Evolutionary conservation across 306 rosid species (phyloP).

Genomic region (Castanea sativa): DNA sequence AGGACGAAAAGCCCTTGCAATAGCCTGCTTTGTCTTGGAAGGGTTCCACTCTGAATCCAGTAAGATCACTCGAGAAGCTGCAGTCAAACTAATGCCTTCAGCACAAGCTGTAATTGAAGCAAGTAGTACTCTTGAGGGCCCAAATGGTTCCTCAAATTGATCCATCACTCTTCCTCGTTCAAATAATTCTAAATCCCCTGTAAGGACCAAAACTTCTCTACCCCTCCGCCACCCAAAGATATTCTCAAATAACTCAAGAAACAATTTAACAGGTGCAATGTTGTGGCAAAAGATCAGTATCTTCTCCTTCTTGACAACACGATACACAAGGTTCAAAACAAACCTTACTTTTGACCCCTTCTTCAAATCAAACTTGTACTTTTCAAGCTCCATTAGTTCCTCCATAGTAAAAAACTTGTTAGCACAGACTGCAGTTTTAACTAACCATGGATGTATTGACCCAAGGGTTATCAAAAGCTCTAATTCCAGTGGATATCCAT

Average conservation of each 20-base stretch:
- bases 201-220: conserved; percentile 69
- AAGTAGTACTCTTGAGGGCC: conserved; percentile 73
- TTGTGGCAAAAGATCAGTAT: conserved; percentile 84
- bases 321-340: conserved; percentile 77
- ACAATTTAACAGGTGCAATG: conserved; percentile 81
- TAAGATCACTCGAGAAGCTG: conserved; percentile 88
- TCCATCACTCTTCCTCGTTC: conserved; percentile 92
- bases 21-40: conserved; percentile 93
- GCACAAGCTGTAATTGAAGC: conserved; percentile 98
- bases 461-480: conserved; percentile 95
- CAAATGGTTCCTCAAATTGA: conserved; percentile 71
- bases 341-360: conserved; percentile 81
- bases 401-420: conserved; percentile 47
- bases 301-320: conserved; percentile 72
- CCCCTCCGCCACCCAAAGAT: conserved; percentile 73
- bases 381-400: conserved; percentile 55
- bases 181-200: conserved; percentile 86
- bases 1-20: conserved; percentile 89
- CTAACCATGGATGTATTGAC: conserved; percentile 96
- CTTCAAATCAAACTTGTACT: conserved; percentile 63
- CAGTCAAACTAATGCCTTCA: conserved; percentile 94
- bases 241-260: conserved; percentile 69
- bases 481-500: conserved; percentile 77
- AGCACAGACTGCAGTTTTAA: conserved; percentile 71
- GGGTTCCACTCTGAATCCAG: conserved; percentile 97